Conservation (phyloP, 1,284 basidiomycete genomes). For the Cronartium quercuum region DNA sequence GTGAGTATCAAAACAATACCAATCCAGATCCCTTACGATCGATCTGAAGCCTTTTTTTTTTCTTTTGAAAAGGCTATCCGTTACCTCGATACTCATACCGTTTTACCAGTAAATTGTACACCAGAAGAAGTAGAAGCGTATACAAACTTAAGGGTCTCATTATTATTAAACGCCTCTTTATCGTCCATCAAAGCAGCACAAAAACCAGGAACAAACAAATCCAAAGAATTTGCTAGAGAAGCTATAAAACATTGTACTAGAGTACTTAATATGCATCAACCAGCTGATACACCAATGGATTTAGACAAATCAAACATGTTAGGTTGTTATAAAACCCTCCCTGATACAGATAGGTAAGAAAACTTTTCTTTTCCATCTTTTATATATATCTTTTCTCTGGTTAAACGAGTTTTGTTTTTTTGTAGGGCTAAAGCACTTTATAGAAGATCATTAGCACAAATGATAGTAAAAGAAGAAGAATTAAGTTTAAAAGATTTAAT, state of each 20-base stretch:
- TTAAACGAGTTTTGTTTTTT: neutral
- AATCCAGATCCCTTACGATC: too few relatives aligned
- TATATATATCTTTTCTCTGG: neutral
- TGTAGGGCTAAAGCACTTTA: constrained; percentile 31
- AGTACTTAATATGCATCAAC: constrained; percentile 20
- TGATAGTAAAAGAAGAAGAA: constrained; percentile 45
- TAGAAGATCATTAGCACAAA: constrained; percentile 15
- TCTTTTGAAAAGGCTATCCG: constrained; percentile 1
- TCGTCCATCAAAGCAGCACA: constrained; percentile 23
- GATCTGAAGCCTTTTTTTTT: too few relatives aligned
- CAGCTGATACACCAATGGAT: constrained; percentile 7
- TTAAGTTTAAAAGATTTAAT: constrained; percentile 44
- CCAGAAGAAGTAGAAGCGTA: constrained; percentile 18
- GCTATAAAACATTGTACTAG: constrained; percentile 30
- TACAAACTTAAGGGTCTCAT: constrained; percentile 17
- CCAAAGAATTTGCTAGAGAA: constrained; percentile 19
- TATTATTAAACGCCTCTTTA: constrained; percentile 20
- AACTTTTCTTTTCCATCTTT: neutral
- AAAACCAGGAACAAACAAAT: neutral
- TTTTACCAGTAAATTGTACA: constrained; percentile 16
- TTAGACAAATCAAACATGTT: constrained; percentile 2
- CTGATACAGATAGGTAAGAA: constrained; percentile 23
- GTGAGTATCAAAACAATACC: neutral
- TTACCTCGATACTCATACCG: constrained; percentile 35
- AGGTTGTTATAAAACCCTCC: constrained; percentile 22